Percentiles rank a stretch among this genome's conserved stretches.
Conservation (phyloP, 768 basidiomycete species). For the Lactarius trivialis region DNA sequence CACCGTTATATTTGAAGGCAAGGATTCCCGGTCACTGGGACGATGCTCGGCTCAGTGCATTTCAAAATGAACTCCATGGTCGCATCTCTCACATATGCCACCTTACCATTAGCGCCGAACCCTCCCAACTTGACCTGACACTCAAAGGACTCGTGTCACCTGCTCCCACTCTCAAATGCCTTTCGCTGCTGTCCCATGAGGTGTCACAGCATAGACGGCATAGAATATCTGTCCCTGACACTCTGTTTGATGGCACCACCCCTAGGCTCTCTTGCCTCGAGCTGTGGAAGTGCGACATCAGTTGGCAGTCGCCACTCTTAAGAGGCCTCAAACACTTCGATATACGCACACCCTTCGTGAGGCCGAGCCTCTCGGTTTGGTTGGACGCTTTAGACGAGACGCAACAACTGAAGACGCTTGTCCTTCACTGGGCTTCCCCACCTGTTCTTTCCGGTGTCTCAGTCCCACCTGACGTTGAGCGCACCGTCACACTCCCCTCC, state of each 20-base stretch:
- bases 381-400: neutral
- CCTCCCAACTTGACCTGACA: neutral
- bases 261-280: slow-evolving; percentile 1
- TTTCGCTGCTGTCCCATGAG: neutral
- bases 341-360: neutral
- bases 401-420: neutral
- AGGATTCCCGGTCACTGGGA: neutral
- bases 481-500: neutral
- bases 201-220: too few relatives aligned
- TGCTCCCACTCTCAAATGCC: neutral
- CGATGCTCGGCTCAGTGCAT: neutral
- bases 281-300: neutral
- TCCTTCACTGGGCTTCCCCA: neutral
- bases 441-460: neutral
- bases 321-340: neutral
- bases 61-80: neutral
- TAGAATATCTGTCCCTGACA: neutral
- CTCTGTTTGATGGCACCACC: neutral
- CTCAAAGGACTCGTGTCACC: neutral
- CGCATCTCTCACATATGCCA: slow-evolving; percentile 5
- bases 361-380: neutral
- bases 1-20: slow-evolving; percentile 1
- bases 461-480: neutral
- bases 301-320: slow-evolving; percentile 5
- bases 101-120: neutral